Conservation (phyloP, 305 asterid species). For the Rubia tinctorum region DNA sequence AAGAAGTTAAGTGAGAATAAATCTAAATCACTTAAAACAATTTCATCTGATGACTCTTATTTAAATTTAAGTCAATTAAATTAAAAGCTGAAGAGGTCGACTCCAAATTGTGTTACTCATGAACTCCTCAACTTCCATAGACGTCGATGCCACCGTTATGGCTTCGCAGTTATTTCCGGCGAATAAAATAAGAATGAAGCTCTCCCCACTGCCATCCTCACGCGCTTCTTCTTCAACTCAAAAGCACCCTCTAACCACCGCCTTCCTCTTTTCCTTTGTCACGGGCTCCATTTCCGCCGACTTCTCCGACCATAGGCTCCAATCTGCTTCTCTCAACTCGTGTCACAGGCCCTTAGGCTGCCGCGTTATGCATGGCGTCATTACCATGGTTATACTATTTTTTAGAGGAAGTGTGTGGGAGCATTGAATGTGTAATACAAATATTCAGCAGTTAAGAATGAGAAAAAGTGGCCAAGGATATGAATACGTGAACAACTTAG, state of each 20-base stretch:
- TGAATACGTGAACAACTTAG: too few relatives aligned
- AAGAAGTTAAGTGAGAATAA: too few relatives aligned
- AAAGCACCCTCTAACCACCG: conserved; percentile 34
- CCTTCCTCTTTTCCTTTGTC: conserved; percentile 51
- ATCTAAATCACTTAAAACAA: too few relatives aligned
- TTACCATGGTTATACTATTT: too few relatives aligned
- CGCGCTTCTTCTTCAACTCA: conserved; percentile 24
- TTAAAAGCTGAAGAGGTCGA: too few relatives aligned
- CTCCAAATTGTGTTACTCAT: not conserved
- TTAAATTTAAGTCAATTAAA: too few relatives aligned
- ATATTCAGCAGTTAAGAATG: too few relatives aligned
- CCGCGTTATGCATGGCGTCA: conserved; percentile 59
- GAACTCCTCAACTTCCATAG: conserved; percentile 20
- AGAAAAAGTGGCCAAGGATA: too few relatives aligned
- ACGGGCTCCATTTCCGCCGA: conserved; percentile 49
- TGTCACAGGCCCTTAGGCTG: conserved; percentile 21
- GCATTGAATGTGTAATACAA: too few relatives aligned
- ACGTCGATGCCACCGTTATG: conserved; percentile 24
- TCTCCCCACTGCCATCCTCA: conserved; percentile 20
- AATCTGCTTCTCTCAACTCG: conserved; percentile 51
- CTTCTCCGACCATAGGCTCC: conserved; percentile 64
- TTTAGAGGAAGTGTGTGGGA: too few relatives aligned
- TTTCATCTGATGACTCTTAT: too few relatives aligned
- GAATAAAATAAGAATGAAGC: conserved; percentile 34
- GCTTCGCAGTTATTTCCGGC: conserved; percentile 30